Evolutionary conservation across 306 rosid species (phyloP).

Genomic region (Cicer arietinum): DNA sequence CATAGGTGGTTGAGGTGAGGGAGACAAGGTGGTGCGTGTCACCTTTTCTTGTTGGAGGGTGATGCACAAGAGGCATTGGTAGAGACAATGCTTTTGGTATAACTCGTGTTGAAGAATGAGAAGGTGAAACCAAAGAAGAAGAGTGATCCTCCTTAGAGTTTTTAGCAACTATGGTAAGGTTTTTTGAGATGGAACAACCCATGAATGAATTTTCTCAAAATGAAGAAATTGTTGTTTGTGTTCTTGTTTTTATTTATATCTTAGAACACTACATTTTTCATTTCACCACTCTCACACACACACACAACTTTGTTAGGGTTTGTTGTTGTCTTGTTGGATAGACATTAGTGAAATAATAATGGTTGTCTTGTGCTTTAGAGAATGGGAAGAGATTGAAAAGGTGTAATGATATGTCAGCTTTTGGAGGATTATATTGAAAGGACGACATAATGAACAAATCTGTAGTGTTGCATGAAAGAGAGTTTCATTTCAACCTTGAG

Average conservation of each 20-base stretch:
- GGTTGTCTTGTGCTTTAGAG: slow-evolving; percentile 39
- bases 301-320: slow-evolving; percentile 17
- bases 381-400: not conserved
- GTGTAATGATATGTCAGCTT: slow-evolving; percentile 20
- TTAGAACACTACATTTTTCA: slow-evolving; percentile 20
- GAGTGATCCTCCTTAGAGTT: slow-evolving; percentile 40
- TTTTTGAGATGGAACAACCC: slow-evolving; percentile 89
- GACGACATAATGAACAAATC: slow-evolving; percentile 36
- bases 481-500: slow-evolving; percentile 51
- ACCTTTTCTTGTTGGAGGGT: slow-evolving; percentile 74
- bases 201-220: slow-evolving; percentile 56
- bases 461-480: slow-evolving; percentile 45
- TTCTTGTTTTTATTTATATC: not conserved
- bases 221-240: not conserved
- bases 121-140: slow-evolving; percentile 41
- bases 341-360: slow-evolving; percentile 14
- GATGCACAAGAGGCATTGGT: slow-evolving; percentile 74
- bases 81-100: slow-evolving; percentile 56
- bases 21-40: slow-evolving; percentile 86
- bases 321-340: slow-evolving; percentile 25
- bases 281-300: not conserved
- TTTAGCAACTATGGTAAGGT: slow-evolving; percentile 50
- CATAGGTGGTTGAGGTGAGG: slow-evolving; percentile 88
- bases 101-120: slow-evolving; percentile 54
- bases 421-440: slow-evolving; percentile 49